A percentile compares a stretch with the other conserved stretches of the same genome.
Evolutionary conservation across 306 rosid species (phyloP).

Genomic region (Morella rubra): DNA sequence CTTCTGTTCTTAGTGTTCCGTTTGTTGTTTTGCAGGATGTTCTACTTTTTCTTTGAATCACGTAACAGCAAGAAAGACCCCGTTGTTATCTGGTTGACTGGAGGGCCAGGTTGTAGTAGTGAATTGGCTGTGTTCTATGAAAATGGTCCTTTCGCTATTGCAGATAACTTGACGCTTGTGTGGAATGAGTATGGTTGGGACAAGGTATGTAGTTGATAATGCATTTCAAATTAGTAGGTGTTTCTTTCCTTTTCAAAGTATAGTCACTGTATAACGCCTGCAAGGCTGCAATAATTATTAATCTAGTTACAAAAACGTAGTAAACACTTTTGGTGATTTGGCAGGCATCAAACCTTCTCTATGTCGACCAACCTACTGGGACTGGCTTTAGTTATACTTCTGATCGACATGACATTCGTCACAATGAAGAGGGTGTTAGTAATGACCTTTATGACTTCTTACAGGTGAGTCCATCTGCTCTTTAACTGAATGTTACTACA

Average conservation of each 20-base stretch:
- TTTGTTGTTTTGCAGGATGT: conserved; percentile 61
- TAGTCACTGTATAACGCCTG: not conserved
- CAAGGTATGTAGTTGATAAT: conserved; percentile 45
- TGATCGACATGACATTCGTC: conserved; percentile 79
- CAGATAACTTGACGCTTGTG: conserved; percentile 80
- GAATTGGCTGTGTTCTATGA: conserved; percentile 96
- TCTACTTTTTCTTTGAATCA: conserved; percentile 90
- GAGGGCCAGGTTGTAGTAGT: conserved; percentile 99
- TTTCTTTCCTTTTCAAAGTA: not conserved
- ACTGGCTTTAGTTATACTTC: conserved; percentile 92
- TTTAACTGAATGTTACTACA: conserved; percentile 6
- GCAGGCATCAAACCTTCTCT: conserved; percentile 88
- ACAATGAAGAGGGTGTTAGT: conserved; percentile 82
- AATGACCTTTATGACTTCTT: conserved; percentile 87
- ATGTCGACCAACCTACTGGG: conserved; percentile 96
- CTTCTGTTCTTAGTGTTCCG: conserved; percentile 19
- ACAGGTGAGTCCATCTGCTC: conserved; percentile 51
- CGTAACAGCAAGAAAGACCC: conserved; percentile 79
- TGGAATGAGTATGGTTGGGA: conserved; percentile 98
- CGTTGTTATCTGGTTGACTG: conserved; percentile 94
- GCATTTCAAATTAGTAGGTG: not conserved
- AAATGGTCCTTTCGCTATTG: conserved; percentile 85
- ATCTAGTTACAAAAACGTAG: conserved; percentile 18
- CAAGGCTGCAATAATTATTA: not conserved
- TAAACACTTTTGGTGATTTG: conserved; percentile 30